phyloP scores from a whole-genome alignment of 2,329 filamentous ascomycete genomes.

The Colletotrichum sp. region DNA sequence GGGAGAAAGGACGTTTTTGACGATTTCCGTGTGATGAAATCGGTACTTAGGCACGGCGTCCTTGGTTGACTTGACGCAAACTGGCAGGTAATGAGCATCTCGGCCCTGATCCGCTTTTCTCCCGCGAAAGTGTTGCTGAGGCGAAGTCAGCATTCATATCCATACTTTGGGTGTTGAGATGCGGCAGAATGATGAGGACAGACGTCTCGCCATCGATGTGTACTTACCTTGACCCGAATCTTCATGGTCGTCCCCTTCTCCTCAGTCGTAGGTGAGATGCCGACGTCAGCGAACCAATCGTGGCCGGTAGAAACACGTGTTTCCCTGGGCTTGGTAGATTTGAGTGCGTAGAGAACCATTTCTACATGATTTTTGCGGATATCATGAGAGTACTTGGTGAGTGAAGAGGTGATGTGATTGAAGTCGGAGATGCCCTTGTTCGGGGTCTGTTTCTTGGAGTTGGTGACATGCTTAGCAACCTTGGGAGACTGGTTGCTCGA shows the following conservation, averaged over 20 bases:
- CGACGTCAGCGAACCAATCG: constrained; percentile 55
- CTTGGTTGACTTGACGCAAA: constrained; percentile 54
- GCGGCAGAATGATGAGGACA: background rate
- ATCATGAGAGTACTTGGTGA: constrained; percentile 39
- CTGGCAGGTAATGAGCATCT: constrained; percentile 42
- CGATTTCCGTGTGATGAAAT: constrained; percentile 65
- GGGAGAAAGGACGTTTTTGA: constrained; percentile 63
- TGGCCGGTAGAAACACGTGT: constrained; percentile 44
- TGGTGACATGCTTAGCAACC: constrained; percentile 18
- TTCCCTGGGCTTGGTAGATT: constrained; percentile 46
- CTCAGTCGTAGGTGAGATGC: constrained; percentile 34
- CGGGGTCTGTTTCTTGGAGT: constrained; percentile 31
- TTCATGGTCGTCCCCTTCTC: constrained; percentile 46
- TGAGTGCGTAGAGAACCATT: constrained; percentile 49
- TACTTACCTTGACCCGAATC: constrained; percentile 55
- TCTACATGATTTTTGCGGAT: constrained; percentile 51
- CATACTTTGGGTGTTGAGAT: background rate
- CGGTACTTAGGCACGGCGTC: constrained; percentile 62
- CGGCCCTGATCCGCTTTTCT: constrained; percentile 47
- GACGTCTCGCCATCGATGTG: background rate
- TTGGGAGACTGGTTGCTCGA: constrained; percentile 32
- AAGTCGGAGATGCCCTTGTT: constrained; percentile 43
- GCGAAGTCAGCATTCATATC: background rate
- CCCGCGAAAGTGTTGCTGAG: constrained; percentile 47
- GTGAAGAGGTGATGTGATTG: constrained; percentile 31